Base-by-base conservation (phyloP, 2,329 filamentous ascomycete species). In the Sordariomycetes sp. region DNA sequence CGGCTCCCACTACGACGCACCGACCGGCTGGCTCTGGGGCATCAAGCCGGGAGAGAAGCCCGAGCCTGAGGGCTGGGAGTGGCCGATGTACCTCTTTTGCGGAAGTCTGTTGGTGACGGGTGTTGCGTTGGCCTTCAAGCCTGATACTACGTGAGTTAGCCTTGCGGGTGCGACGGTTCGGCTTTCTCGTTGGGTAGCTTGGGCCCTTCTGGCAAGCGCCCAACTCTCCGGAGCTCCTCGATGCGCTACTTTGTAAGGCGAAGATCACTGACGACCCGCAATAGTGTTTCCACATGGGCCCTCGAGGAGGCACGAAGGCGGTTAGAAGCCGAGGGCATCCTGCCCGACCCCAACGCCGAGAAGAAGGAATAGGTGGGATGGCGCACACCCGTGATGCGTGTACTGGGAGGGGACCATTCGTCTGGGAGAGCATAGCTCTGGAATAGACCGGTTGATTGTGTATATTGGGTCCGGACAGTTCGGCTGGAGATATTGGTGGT, bases 221-320 rank as follows among this genome's bases (percentile, higher is more conserved):
- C n/a, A n/a, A n/a, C n/a, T n/a, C n/a, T n/a, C n/a, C n/a, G n/a
- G n/a, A n/a, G n/a, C n/a, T n/a, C n/a, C n/a, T n/a, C n/a, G n/a
- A n/a, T n/a, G n/a, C n/a, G n/a, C n/a, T n/a, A n/a, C n/a, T n/a
- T n/a, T n/a, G n/a, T n/a, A n/a, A n/a, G n/a, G n/a, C n/a, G n/a
- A n/a, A n/a, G n/a, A n/a, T n/a, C n/a, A n/a, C n/a, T n/a, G n/a
- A n/a, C n/a, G n/a, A n/a, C n/a, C n/a, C n/a, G n/a, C 49, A 49
- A 40, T 50, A 98, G 92, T 61, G 95, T 98, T 77, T 92, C 96
- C 70, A 96, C 90, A 36, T 98, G 92, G 92, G 92, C 92, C 42
- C 78, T 98, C 28, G 92, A 98, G 66, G 92, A 98, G 68, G 92
- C 92, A 34, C 77, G 92, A 55, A 77, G 92, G 68, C 76, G 92